phyloP scores from a whole-genome alignment of 1,139 yeast genomes.

The Lodderomyces oxycetoniae region DNA sequence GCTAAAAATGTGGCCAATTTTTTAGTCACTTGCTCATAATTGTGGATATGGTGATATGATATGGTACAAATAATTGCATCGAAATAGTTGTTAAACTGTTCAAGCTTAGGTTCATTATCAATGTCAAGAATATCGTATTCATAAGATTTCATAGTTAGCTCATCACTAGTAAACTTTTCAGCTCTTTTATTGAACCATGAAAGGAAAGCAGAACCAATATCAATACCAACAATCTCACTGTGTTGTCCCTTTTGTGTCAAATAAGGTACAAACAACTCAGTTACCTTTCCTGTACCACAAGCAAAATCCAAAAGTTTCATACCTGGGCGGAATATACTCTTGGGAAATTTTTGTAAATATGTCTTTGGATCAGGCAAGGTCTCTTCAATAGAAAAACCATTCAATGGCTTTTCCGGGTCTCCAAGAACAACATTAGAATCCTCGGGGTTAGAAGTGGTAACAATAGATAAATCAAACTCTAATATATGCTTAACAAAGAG shows the following conservation, averaged over 20 bases:
- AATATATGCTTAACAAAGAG: slow-evolving; percentile 22
- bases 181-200: slow-evolving; percentile 20
- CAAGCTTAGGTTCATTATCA: slow-evolving; percentile 15
- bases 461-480: slow-evolving; percentile 17
- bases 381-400: slow-evolving; percentile 14
- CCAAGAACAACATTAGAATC: slow-evolving; percentile 17
- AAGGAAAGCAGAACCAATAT: slow-evolving; percentile 30
- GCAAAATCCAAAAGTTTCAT: slow-evolving; percentile 38
- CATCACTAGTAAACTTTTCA: slow-evolving; percentile 2
- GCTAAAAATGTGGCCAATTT: slow-evolving; percentile 30
- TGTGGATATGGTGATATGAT: slow-evolving; percentile 38
- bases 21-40: slow-evolving; percentile 27
- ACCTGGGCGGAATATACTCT: slow-evolving; percentile 23
- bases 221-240: slow-evolving; percentile 31
- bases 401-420: slow-evolving; percentile 13
- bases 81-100: slow-evolving; percentile 19
- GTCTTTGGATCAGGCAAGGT: slow-evolving; percentile 15
- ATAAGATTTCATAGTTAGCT: slow-evolving; percentile 15
- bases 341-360: slow-evolving; percentile 12
- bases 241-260: slow-evolving; percentile 11
- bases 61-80: slow-evolving; percentile 36
- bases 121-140: slow-evolving; percentile 29
- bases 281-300: slow-evolving; percentile 41
- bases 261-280: slow-evolving; percentile 27
- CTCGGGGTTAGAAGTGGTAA: slow-evolving; percentile 6